Evolutionary conservation across 768 basidiomycete species (phyloP).

Genomic region (Mycena polygramma): DNA sequence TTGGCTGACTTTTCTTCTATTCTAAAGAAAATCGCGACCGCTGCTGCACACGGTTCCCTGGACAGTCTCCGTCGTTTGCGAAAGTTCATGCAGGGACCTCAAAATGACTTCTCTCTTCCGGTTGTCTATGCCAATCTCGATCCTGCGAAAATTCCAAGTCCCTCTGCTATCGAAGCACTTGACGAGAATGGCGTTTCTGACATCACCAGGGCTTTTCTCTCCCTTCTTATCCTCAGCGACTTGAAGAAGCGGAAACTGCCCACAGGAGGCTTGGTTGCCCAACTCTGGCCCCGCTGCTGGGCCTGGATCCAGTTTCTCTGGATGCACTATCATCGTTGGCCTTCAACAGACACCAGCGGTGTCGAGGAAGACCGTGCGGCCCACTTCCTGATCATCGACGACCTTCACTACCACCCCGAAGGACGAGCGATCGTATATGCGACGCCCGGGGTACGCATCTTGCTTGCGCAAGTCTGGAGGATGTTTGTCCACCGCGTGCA

Average conservation of each 20-base stretch:
- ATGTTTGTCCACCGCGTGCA: conserved; percentile 9
- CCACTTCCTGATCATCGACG: conserved; percentile 19
- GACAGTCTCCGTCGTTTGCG: conserved; percentile 22
- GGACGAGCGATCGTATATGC: not conserved
- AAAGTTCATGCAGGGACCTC: conserved; percentile 1
- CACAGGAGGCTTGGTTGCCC: not conserved
- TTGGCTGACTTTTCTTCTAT: no score
- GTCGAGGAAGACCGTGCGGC: conserved; percentile 11
- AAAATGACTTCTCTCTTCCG: conserved; percentile 10
- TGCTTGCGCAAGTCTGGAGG: conserved; percentile 18
- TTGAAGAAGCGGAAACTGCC: conserved; percentile 15
- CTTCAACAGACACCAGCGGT: conserved; percentile 16
- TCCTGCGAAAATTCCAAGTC: conserved; percentile 17
- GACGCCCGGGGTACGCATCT: conserved; percentile 22
- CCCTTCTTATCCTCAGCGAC: conserved; percentile 13
- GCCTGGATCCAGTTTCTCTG: conserved; percentile 21
- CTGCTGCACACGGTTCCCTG: conserved; percentile 21
- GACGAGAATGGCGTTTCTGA: not conserved
- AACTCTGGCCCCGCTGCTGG: conserved; percentile 21
- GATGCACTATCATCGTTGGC: conserved; percentile 9
- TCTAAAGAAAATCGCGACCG: conserved; percentile 17
- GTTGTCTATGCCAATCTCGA: conserved; percentile 26
- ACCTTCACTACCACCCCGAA: conserved; percentile 8
- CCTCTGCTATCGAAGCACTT: conserved; percentile 9
- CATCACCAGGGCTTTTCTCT: conserved; percentile 19